Evolutionary conservation across 2,329 filamentous ascomycete genomes (phyloP).

Genomic region (Monosporascus cannonballus): DNA sequence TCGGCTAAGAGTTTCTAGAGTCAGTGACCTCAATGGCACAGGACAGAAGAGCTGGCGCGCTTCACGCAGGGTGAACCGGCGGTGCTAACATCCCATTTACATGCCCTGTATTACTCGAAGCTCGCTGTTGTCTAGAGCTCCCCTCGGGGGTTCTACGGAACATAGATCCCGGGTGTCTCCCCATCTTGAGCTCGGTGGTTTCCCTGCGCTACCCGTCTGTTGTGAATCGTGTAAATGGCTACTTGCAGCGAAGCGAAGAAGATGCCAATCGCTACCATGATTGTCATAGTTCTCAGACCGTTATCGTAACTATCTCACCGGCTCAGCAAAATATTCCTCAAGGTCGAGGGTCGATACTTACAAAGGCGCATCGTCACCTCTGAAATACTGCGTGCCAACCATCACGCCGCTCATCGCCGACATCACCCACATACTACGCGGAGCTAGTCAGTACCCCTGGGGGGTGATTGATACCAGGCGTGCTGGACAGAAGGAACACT

Average conservation of each 20-base stretch:
- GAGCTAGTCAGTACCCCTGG: neutral
- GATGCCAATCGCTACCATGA: slow-evolving; percentile 36
- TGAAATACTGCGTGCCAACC: slow-evolving; percentile 45
- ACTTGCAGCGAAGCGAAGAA: slow-evolving; percentile 33
- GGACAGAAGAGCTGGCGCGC: too few species aligned
- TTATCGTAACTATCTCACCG: slow-evolving; percentile 31
- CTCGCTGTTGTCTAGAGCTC: too few species aligned
- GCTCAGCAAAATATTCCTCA: neutral
- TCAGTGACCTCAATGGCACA: too few species aligned
- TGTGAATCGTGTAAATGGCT: slow-evolving; percentile 32
- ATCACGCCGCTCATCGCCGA: slow-evolving; percentile 43
- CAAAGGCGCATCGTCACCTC: slow-evolving; percentile 34
- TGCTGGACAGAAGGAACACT: slow-evolving; percentile 9
- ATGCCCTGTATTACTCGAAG: too few species aligned
- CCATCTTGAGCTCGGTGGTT: slow-evolving; percentile 4
- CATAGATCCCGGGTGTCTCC: neutral
- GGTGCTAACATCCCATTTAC: too few species aligned
- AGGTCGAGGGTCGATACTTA: slow-evolving; percentile 10
- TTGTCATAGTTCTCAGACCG: slow-evolving; percentile 39
- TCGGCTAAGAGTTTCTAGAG: too few species aligned
- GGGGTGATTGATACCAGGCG: too few species aligned
- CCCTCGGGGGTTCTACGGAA: too few species aligned
- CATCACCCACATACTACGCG: slow-evolving; percentile 38
- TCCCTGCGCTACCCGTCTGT: slow-evolving; percentile 22
- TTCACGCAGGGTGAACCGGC: too few species aligned